phyloP scores from a whole-genome alignment of 164 flowering plant genomes.

The Piper betle region DNA sequence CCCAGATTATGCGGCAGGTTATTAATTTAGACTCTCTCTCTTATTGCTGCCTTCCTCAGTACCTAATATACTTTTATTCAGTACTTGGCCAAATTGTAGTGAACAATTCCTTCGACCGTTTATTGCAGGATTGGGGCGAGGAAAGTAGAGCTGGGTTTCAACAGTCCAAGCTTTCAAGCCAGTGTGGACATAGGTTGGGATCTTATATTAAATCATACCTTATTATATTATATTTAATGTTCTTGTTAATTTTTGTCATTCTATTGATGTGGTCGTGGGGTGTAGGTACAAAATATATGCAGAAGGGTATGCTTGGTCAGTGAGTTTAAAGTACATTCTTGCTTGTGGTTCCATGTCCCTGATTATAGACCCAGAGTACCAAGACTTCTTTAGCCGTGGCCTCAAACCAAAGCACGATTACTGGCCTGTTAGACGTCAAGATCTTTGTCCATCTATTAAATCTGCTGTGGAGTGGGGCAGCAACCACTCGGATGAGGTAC shows the following conservation, averaged over 20 bases:
- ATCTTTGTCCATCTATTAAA: slow-evolving; percentile 54
- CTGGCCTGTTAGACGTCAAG: slow-evolving; percentile 46
- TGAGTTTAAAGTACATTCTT: slow-evolving; percentile 75
- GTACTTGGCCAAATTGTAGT: background rate
- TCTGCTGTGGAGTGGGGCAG: slow-evolving; percentile 75
- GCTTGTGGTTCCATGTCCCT: slow-evolving; percentile 67
- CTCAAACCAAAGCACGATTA: slow-evolving; percentile 45
- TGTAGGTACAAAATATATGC: slow-evolving; percentile 85
- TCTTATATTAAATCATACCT: too few relatives aligned
- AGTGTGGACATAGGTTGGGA: slow-evolving; percentile 54
- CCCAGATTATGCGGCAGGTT: slow-evolving; percentile 68
- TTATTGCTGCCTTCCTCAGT: too few relatives aligned
- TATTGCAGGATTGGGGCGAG: slow-evolving; percentile 50
- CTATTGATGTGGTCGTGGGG: slow-evolving; percentile 1
- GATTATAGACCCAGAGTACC: slow-evolving; percentile 50
- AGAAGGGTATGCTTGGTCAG: slow-evolving; percentile 94
- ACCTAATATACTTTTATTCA: too few relatives aligned
- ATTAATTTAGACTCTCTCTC: background rate
- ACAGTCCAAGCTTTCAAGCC: slow-evolving; percentile 60
- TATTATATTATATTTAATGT: too few relatives aligned
- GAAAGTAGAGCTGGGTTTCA: slow-evolving; percentile 49
- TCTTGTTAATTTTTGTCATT: too few relatives aligned
- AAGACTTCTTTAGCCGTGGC: slow-evolving; percentile 83
- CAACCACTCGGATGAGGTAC: slow-evolving; percentile 40
- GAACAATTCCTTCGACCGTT: too few relatives aligned